These are phyloP conservation scores for Quercus lobata DNA, from an alignment of 331 rosid genomes.

Conservation along the genomic window DNA sequence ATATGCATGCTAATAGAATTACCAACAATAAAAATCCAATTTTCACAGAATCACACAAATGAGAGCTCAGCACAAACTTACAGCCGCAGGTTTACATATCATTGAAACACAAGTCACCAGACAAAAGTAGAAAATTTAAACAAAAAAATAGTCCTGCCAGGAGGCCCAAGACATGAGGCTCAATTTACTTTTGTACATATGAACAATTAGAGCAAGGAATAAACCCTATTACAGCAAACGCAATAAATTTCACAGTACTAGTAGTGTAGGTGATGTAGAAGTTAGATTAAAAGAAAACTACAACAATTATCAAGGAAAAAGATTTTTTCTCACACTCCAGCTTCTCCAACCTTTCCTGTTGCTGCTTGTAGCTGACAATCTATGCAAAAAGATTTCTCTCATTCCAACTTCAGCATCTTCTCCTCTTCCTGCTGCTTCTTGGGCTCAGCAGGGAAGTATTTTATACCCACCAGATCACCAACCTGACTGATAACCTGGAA, in stretches of 20 bases:
- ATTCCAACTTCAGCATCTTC: background rate
- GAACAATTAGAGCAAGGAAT: background rate
- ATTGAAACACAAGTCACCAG: too few relatives aligned
- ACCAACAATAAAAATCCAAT: too few relatives aligned
- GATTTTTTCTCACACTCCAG: background rate
- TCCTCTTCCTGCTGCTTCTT: constrained; percentile 37
- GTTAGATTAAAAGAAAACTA: background rate
- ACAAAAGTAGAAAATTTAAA: too few relatives aligned
- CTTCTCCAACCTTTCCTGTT: background rate
- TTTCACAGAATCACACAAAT: too few relatives aligned
- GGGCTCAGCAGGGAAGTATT: constrained; percentile 87
- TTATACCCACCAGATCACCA: constrained; percentile 82
- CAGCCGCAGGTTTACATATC: too few relatives aligned
- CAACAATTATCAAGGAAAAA: background rate
- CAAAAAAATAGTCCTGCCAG: too few relatives aligned
- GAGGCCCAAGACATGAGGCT: too few relatives aligned
- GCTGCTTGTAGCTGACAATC: background rate
- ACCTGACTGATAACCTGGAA: constrained; percentile 66
- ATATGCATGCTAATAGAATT: too few relatives aligned
- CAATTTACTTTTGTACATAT: too few relatives aligned
- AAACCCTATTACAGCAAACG: background rate
- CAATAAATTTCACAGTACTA: background rate
- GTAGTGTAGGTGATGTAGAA: background rate
- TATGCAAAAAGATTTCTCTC: background rate
- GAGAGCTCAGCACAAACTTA: too few relatives aligned